Evolutionary conservation across 768 basidiomycete species (phyloP), one percentile per base, ranked within the genome.

Genomic region (Termitomyces sp.): DNA sequence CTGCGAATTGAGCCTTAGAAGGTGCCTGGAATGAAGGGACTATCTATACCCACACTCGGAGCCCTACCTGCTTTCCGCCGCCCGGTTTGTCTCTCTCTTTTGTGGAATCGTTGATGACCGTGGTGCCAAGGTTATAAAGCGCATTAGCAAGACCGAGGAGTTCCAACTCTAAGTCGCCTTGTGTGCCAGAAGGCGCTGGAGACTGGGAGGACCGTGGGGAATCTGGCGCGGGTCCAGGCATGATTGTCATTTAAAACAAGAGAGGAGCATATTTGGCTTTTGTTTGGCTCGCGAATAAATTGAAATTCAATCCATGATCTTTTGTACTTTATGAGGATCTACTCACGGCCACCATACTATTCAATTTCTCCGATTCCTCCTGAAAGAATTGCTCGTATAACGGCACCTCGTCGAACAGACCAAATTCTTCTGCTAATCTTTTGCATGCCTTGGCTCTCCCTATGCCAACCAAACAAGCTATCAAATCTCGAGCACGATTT

Each of bases 51-150:
- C 73, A 90, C 89, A 87, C 89, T 66, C 88, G 76, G 50, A 80
- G 69, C n/a, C 89, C 90, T 29, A 91, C 89, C 62, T 85, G 88
- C 67, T 92, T 92, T 21, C 79, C 85, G 1, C 81, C 84, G 4
- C 79, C 85, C 12, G 82, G 80, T 56, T 84, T 87, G 62, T 89
- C 87, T 49, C 84, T 81, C 63, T 90, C 90, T 70, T 89, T 91
- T 14, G 88, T 89, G 3, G 87, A 84, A 68, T 92, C 90, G 46
- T 87, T 89, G 65, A 92, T 85, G 21, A 91, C 89, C 0, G 90
- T 91, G 5, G 89, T 90, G 23, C 89, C 90, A 7, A 92, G 75
- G 62, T 91, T 90, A 66, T 92, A 92, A 25, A 92, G 71, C 2
- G 86, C 84, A 53, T 87, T 87, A 14, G 87, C 89, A 16, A 92